Evolutionary conservation across 2,329 filamentous ascomycete genomes (phyloP), one percentile per base, ranked within the genome.

Genomic region (Saccharata proteae): DNA sequence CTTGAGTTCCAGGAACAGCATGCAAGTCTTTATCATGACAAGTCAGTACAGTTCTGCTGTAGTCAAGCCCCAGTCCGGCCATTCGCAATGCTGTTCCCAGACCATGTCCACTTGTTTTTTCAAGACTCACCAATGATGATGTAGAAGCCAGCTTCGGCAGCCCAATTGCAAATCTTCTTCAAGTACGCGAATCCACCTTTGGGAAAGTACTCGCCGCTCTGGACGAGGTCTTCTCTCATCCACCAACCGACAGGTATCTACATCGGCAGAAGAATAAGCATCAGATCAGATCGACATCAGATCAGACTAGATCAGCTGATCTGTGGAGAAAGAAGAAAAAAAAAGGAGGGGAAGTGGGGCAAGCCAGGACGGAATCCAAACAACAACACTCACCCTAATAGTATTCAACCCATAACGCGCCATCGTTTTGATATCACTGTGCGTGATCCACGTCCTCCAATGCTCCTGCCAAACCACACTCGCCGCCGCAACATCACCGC

Each of bases 201-300:
- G 1, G 67, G 65, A 34, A 71, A 72, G 36, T 67, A 54, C 47
- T 71, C 67, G 17, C 56, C 63, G 25, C 54, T 45, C 12, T 42
- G 32, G 8, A 72, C 62, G 3, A 68, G 45, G 21, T 57, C 56
- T 42, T 70, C 65, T 23, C 63, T 52, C 21, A 71, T 51, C 67
- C 67, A 73, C 47, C 68, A 73, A 6, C 68, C 69, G 3, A 72
- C 49, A 0, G 68, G 67, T 14, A 73, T 61, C 4, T 21, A 21
- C 7, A 7, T 21, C 19, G 7, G 7, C 7, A 7, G 19, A 7
- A 21, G n/a, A n/a, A 7, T n/a, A 21, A 7, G n/a, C 19, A 7
- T 21, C 19, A 7, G n/a, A n/a, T n/a, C 19, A 21, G 7, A 21
- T 21, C 7, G 7, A 21, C 19, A 21, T n/a, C n/a, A n/a, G n/a